phyloP scores from a whole-genome alignment of 345 rosid genomes.

The Geranium brycei region DNA sequence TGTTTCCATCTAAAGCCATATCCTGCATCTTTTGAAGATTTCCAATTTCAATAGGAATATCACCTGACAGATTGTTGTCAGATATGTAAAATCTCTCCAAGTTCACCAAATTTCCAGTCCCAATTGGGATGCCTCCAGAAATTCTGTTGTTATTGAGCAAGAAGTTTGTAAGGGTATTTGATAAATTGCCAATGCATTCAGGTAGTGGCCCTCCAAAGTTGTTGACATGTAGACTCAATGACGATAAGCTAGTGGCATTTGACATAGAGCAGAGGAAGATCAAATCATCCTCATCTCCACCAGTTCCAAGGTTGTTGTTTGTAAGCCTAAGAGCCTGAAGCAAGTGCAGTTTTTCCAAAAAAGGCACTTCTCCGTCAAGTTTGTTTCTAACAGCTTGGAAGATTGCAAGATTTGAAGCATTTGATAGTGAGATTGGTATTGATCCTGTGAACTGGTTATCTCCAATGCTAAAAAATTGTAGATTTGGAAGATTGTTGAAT shows the following conservation, averaged over 20 bases:
- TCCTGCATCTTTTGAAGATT: background rate
- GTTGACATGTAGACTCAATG: background rate
- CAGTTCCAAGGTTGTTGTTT: background rate
- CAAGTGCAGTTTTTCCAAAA: slow-evolving; percentile 1
- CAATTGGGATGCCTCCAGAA: slow-evolving; percentile 13
- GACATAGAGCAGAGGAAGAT: slow-evolving; percentile 11
- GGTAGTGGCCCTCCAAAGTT: slow-evolving; percentile 8
- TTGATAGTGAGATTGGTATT: slow-evolving; percentile 9
- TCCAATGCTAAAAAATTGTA: background rate
- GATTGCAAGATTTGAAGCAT: background rate
- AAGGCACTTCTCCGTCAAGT: slow-evolving; percentile 4
- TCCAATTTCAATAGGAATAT: background rate
- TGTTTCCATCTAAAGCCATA: slow-evolving; percentile 2
- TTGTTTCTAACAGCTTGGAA: background rate
- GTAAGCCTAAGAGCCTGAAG: background rate
- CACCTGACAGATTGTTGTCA: slow-evolving; percentile 1
- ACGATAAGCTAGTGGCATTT: slow-evolving; percentile 4
- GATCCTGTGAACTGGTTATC: background rate
- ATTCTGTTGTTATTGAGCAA: background rate
- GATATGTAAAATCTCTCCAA: background rate
- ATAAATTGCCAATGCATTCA: slow-evolving; percentile 2
- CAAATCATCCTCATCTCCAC: slow-evolving; percentile 7
- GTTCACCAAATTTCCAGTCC: slow-evolving; percentile 11
- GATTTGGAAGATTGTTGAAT: slow-evolving; percentile 9
- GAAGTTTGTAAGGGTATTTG: background rate